A percentile compares a stretch with the other conserved stretches of the same genome.
Evolutionary conservation across 2,329 filamentous ascomycete genomes (phyloP).

Genomic region (Cladosporium sp.): DNA sequence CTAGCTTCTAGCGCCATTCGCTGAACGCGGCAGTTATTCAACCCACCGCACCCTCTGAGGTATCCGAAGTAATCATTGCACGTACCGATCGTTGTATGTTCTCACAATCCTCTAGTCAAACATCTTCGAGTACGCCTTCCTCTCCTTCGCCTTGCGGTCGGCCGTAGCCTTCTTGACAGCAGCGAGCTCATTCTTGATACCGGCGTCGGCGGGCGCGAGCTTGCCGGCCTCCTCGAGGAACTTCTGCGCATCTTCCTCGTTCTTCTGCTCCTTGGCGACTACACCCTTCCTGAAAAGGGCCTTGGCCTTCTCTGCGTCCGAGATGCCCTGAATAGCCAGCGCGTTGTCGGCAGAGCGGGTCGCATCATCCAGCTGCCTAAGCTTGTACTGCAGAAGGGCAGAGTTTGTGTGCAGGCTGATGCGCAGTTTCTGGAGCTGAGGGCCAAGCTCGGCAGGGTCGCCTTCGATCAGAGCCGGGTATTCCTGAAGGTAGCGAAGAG

Average conservation of each 20-base stretch:
- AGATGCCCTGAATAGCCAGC: slow-evolving; percentile 57
- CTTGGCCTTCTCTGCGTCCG: slow-evolving; percentile 79
- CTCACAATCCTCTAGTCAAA: slow-evolving; percentile 48
- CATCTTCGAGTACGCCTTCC: slow-evolving; percentile 87
- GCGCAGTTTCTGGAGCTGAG: slow-evolving; percentile 65
- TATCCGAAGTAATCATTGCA: too few relatives aligned
- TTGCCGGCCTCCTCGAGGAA: slow-evolving; percentile 40
- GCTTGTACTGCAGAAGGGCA: slow-evolving; percentile 78
- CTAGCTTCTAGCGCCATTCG: too few relatives aligned
- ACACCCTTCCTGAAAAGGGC: slow-evolving; percentile 76
- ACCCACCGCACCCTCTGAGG: too few relatives aligned
- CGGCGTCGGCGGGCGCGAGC: slow-evolving; percentile 61
- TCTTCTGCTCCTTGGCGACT: slow-evolving; percentile 69
- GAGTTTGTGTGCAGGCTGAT: slow-evolving; percentile 86
- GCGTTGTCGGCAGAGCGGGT: slow-evolving; percentile 66
- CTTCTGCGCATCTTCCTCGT: slow-evolving; percentile 66
- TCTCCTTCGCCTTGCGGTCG: slow-evolving; percentile 76
- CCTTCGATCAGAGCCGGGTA: slow-evolving; percentile 64
- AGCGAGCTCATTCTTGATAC: slow-evolving; percentile 67
- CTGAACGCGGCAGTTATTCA: too few relatives aligned
- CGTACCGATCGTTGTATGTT: too few relatives aligned
- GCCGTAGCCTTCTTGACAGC: slow-evolving; percentile 70
- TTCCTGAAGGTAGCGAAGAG: slow-evolving; percentile 79
- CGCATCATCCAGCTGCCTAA: slow-evolving; percentile 64
- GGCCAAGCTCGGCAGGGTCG: slow-evolving; percentile 62